These are phyloP conservation scores for Hyaloscypha hepaticicola DNA, from an alignment of 495 filamentous ascomycete genomes.

Conservation along the genomic window DNA sequence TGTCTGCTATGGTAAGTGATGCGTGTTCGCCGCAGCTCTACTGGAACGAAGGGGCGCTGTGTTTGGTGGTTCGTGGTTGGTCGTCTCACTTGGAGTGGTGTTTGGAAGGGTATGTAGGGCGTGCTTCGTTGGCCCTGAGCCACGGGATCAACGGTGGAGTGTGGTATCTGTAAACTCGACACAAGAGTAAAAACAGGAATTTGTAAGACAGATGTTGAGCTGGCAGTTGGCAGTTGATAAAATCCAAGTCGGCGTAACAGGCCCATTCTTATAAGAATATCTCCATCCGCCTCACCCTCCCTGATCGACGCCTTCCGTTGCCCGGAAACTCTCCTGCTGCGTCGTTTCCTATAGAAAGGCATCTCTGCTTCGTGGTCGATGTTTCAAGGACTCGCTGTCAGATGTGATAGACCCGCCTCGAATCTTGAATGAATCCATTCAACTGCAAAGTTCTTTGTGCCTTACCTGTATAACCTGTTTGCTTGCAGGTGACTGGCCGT, in stretches of 20 bases:
- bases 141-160: neutral
- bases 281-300: constrained; percentile 11
- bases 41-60: neutral
- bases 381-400: constrained; percentile 8
- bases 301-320: neutral
- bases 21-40: neutral
- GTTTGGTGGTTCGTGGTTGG: neutral
- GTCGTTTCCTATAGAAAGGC: constrained; percentile 10
- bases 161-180: too few species aligned
- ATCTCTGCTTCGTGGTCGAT: constrained; percentile 5
- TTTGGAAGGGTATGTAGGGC: too few species aligned
- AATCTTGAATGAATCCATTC: constrained; percentile 9
- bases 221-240: neutral
- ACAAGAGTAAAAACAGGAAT: neutral
- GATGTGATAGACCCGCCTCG: constrained; percentile 17
- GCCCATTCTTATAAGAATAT: constrained; percentile 13
- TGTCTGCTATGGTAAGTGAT: neutral
- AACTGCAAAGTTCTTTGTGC: constrained; percentile 1
- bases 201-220: neutral
- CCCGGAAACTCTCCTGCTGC: neutral
- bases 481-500: constrained; percentile 23
- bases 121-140: neutral
- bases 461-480: constrained; percentile 23
- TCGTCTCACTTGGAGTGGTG: neutral
- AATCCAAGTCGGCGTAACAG: constrained; percentile 6